These are phyloP conservation scores for Alternaria conjuncta DNA, from an alignment of 2,329 filamentous ascomycete genomes.

Conservation along the genomic window DNA sequence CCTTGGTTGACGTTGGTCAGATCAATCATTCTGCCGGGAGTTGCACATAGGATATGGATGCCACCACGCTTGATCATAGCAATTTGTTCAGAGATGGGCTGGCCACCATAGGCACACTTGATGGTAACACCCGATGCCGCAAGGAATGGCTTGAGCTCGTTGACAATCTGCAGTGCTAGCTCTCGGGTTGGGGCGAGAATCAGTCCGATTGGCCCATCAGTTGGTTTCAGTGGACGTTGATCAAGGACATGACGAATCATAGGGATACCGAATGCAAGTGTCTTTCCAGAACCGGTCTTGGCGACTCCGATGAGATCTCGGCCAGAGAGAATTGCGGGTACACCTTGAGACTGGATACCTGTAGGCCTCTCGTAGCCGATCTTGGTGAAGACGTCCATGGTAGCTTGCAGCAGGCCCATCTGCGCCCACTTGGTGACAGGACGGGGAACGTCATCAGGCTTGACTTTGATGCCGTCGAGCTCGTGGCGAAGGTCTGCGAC, in stretches of 20 bases:
- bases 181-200: slow-evolving; percentile 96
- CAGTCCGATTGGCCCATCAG: slow-evolving; percentile 85
- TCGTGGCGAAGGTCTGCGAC: slow-evolving; percentile 81
- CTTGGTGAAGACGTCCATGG: slow-evolving; percentile 81
- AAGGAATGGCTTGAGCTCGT: slow-evolving; percentile 92
- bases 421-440: slow-evolving; percentile 97
- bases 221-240: slow-evolving; percentile 78
- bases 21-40: slow-evolving; percentile 94
- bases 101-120: slow-evolving; percentile 92
- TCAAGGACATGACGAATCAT: slow-evolving; percentile 99
- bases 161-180: slow-evolving; percentile 89
- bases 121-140: slow-evolving; percentile 84
- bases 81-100: slow-evolving; percentile 97
- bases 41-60: slow-evolving; percentile 88
- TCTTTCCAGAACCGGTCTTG: slow-evolving; percentile 98
- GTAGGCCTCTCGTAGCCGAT: slow-evolving; percentile 89
- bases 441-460: slow-evolving; percentile 78
- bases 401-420: slow-evolving; percentile 86
- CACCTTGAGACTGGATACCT: slow-evolving; percentile 91
- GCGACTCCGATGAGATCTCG: slow-evolving; percentile 95
- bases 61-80: slow-evolving; percentile 93
- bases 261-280: slow-evolving; percentile 89
- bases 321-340: slow-evolving; percentile 94
- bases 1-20: slow-evolving; percentile 90
- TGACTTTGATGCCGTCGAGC: slow-evolving; percentile 92